Evolutionary conservation across 441 rosid species (phyloP).

Genomic region (Bruguiera hainesii): DNA sequence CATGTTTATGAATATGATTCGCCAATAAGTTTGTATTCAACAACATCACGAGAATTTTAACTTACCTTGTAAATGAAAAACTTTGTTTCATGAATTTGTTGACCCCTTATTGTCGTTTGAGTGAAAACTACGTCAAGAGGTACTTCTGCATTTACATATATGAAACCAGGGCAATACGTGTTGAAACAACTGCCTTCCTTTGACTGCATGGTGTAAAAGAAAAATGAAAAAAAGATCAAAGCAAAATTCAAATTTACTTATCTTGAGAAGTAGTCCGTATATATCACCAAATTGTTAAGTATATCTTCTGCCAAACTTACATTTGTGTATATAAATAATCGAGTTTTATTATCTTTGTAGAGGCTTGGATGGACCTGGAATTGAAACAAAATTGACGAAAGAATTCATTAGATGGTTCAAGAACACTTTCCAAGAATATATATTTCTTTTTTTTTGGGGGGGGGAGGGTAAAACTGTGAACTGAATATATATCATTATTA

Average conservation of each 20-base stretch:
- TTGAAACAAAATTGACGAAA: neutral
- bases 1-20: too few species aligned
- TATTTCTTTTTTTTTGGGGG: too few species aligned
- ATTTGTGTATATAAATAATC: neutral
- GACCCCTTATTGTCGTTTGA: neutral
- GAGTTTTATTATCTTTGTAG: neutral
- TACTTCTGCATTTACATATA: neutral
- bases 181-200: neutral
- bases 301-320: neutral
- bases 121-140: neutral
- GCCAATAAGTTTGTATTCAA: neutral
- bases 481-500: too few species aligned
- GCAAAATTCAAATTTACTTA: neutral
- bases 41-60: neutral
- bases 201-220: too few species aligned
- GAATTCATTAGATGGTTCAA: neutral
- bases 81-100: fast-evolving
- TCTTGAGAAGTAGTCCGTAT: neutral
- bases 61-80: neutral
- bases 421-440: neutral
- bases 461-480: too few species aligned
- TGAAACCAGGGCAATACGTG: neutral
- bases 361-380: neutral
- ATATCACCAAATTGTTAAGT: neutral
- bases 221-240: neutral